phyloP scores from a whole-genome alignment of 352 stramenopile species.

The Phytopythium vexans region DNA sequence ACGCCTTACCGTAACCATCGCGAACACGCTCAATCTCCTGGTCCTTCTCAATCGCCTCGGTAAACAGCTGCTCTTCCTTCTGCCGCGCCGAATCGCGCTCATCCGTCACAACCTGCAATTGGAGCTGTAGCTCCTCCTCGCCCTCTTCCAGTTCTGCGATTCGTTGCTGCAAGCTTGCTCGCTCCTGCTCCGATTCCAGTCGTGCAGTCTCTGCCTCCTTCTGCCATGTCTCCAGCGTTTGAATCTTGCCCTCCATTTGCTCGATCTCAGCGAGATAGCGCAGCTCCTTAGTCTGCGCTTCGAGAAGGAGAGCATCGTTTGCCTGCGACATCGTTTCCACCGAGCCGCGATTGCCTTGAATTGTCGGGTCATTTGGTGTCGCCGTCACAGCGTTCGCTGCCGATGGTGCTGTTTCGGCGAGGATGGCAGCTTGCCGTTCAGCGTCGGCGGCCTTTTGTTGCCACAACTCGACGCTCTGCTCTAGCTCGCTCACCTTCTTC shows the following conservation, averaged over 20 bases:
- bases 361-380: background rate
- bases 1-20: constrained; percentile 68
- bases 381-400: background rate
- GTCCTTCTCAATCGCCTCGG: constrained; percentile 83
- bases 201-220: constrained; percentile 26
- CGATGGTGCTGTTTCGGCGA: background rate
- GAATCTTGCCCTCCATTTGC: constrained; percentile 62
- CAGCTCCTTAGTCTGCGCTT: constrained; percentile 74
- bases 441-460: constrained; percentile 21
- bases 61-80: constrained; percentile 83
- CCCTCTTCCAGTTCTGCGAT: constrained; percentile 61
- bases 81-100: constrained; percentile 75
- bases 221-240: constrained; percentile 39
- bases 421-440: constrained; percentile 9
- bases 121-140: constrained; percentile 76
- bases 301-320: constrained; percentile 53
- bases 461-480: constrained; percentile 15
- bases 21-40: constrained; percentile 87
- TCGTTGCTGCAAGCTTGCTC: constrained; percentile 29
- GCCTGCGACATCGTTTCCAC: constrained; percentile 20
- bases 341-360: constrained; percentile 8
- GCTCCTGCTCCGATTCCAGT: constrained; percentile 32
- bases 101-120: constrained; percentile 82
- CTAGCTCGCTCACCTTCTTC: constrained; percentile 25
- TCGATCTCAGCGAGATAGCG: constrained; percentile 65